Conservation (phyloP, 176 grass and related monocot species). For the Carex myosuroides region DNA sequence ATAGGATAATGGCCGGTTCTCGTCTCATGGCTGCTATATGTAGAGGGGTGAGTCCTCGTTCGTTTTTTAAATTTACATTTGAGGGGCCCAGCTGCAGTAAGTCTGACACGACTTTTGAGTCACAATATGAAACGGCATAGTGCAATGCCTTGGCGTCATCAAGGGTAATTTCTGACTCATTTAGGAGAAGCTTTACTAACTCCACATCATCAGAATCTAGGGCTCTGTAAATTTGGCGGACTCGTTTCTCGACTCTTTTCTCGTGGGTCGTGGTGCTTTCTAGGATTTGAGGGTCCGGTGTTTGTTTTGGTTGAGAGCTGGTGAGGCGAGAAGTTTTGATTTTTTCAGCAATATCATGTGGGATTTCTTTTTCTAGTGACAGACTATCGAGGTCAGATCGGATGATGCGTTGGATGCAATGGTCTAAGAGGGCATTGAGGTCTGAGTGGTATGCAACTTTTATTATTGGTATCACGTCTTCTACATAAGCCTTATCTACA, state of each 20-base stretch:
- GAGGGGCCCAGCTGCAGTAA: constrained; percentile 54
- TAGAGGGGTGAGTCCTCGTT: constrained; percentile 65
- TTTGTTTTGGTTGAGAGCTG: constrained; percentile 35
- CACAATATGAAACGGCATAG: constrained; percentile 87
- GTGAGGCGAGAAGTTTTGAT: constrained; percentile 42
- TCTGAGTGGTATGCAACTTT: constrained; percentile 69
- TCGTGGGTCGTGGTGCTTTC: constrained; percentile 48
- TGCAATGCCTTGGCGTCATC: constrained; percentile 87
- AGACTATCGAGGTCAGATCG: constrained; percentile 78
- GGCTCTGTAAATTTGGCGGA: constrained; percentile 74
- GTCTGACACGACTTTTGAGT: constrained; percentile 81
- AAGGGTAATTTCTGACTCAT: constrained; percentile 81
- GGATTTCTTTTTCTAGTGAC: constrained; percentile 70
- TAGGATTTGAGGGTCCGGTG: background rate
- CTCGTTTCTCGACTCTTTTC: constrained; percentile 81
- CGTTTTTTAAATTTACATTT: constrained; percentile 88
- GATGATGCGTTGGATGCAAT: constrained; percentile 77
- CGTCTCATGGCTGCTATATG: constrained; percentile 94
- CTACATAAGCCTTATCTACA: constrained; percentile 83
- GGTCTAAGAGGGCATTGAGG: constrained; percentile 38
- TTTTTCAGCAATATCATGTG: constrained; percentile 44
- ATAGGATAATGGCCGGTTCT: constrained; percentile 81
- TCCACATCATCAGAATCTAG: constrained; percentile 96
- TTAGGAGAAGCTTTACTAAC: constrained; percentile 93
- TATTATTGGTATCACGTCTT: constrained; percentile 78